Percentiles rank a stretch among this genome's conserved stretches.
Conservation (phyloP, 208 protist species). For the Angomonas deanei region DNA sequence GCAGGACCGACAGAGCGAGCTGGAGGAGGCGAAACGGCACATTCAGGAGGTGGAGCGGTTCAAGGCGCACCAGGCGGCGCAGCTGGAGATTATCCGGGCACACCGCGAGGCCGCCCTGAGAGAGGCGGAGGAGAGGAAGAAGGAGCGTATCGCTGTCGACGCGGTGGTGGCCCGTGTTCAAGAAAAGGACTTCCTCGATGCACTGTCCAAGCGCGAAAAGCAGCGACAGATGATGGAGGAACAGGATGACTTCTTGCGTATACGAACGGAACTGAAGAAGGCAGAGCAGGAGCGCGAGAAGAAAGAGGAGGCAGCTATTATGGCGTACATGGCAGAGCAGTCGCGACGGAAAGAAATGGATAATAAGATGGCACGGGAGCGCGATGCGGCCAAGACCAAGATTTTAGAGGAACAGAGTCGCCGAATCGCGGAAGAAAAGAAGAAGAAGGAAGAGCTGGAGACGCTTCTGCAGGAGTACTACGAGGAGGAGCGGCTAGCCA, state of each 20-base stretch:
- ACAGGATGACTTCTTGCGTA: constrained; percentile 71
- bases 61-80: constrained; percentile 62
- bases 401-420: constrained; percentile 80
- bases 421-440: constrained; percentile 75
- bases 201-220: constrained; percentile 52
- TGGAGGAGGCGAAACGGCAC: constrained; percentile 50
- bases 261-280: constrained; percentile 66
- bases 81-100: constrained; percentile 76
- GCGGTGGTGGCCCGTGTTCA: constrained; percentile 80
- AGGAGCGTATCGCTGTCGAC: constrained; percentile 87
- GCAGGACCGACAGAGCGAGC: constrained; percentile 37
- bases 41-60: constrained; percentile 60
- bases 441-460: constrained; percentile 83
- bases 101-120: constrained; percentile 35
- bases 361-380: constrained; percentile 64
- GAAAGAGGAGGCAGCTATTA: constrained; percentile 77
- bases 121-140: constrained; percentile 56
- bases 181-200: constrained; percentile 79
- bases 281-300: constrained; percentile 67
- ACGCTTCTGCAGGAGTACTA: constrained; percentile 86
- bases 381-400: constrained; percentile 63
- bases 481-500: constrained; percentile 76
- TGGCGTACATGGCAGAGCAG: constrained; percentile 75
- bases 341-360: constrained; percentile 59
- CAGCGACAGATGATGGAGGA: constrained; percentile 77